A percentile compares a stretch with the other conserved stretches of the same genome.
These are phyloP conservation scores for Cymbopogon flexuosus DNA, from an alignment of 202 grass and related monocot species.

Conservation along the genomic window DNA sequence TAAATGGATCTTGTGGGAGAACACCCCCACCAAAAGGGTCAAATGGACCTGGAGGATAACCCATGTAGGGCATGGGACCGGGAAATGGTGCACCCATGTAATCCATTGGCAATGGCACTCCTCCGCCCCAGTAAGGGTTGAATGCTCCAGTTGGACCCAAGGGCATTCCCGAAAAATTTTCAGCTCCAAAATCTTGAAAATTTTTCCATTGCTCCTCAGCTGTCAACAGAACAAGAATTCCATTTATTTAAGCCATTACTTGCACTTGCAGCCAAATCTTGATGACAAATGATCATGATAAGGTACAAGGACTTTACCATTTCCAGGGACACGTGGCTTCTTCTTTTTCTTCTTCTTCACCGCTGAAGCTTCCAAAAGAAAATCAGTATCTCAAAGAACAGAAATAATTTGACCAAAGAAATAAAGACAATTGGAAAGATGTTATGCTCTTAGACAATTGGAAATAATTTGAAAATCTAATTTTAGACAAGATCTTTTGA, in stretches of 20 bases:
- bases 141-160: conserved; percentile 58
- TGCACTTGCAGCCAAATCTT: not conserved
- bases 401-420: not conserved
- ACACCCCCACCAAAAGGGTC: conserved; percentile 61
- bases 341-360: conserved; percentile 98
- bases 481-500: conserved; percentile 26
- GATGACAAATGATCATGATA: not conserved
- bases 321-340: conserved; percentile 46
- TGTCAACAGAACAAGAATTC: conserved; percentile 36
- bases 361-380: conserved; percentile 31
- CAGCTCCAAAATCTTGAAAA: conserved; percentile 66
- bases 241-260: conserved; percentile 4
- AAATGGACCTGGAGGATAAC: conserved; percentile 71
- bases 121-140: conserved; percentile 75
- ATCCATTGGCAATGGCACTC: conserved; percentile 73
- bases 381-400: conserved; percentile 16
- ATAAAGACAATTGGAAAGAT: not conserved
- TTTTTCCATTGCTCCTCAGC: conserved; percentile 75
- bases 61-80: conserved; percentile 74
- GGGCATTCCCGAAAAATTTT: conserved; percentile 81
- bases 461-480: not conserved
- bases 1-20: conserved; percentile 83
- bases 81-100: conserved; percentile 68
- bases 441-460: too few relatives aligned
- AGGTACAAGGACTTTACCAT: conserved; percentile 39